A percentile compares a stretch with the other conserved stretches of the same genome.
Conservation (phyloP, 305 asterid species). For the Euphrasia arctica region DNA sequence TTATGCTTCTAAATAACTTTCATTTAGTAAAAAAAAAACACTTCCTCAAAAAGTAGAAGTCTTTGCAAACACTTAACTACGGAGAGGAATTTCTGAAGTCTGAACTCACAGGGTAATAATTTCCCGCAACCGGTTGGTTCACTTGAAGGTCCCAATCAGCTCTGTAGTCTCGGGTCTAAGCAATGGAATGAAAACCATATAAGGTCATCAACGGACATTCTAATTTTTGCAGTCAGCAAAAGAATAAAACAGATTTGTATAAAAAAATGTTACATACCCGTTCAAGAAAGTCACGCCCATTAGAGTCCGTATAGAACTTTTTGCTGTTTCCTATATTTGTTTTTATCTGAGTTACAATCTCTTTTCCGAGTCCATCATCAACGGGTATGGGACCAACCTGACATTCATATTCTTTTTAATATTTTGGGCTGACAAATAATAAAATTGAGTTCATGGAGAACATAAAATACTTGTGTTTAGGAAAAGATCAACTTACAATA, state of each 20-base stretch:
- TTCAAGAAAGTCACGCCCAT: slow-evolving; percentile 90
- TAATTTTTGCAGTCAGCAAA: slow-evolving; percentile 8
- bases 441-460: not conserved
- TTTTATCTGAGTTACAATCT: slow-evolving; percentile 67
- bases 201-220: slow-evolving; percentile 2
- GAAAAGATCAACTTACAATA: slow-evolving; percentile 47
- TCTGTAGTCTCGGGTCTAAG: slow-evolving; percentile 84
- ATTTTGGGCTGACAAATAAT: slow-evolving; percentile 2
- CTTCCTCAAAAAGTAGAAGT: too few relatives aligned
- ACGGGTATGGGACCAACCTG: slow-evolving; percentile 97
- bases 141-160: slow-evolving; percentile 97
- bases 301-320: slow-evolving; percentile 87
- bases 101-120: slow-evolving; percentile 88
- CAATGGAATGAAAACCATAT: slow-evolving; percentile 16
- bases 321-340: slow-evolving; percentile 62
- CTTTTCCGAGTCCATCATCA: slow-evolving; percentile 81
- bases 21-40: too few relatives aligned
- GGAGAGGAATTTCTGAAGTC: too few relatives aligned
- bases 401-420: slow-evolving; percentile 26
- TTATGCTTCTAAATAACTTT: too few relatives aligned
- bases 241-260: not conserved
- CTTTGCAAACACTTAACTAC: too few relatives aligned
- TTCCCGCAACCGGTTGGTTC: slow-evolving; percentile 94
- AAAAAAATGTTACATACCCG: slow-evolving; percentile 46
- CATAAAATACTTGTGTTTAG: slow-evolving; percentile 10